Conservation (phyloP, 441 rosid species). For the Capsella rubella region DNA sequence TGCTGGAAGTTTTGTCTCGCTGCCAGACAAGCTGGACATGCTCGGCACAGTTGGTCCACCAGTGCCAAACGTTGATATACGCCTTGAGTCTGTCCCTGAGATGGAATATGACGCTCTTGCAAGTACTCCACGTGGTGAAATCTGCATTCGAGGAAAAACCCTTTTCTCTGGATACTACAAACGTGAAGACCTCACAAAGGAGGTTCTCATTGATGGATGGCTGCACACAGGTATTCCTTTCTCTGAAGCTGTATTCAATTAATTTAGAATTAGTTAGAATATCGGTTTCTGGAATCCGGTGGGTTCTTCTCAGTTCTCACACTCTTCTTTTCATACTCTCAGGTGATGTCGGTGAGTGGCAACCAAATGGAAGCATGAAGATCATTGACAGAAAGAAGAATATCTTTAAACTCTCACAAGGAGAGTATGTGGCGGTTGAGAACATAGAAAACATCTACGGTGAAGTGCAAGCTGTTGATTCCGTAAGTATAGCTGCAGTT, state of each 20-base stretch:
- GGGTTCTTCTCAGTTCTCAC: constrained; percentile 13
- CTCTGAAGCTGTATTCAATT: background rate
- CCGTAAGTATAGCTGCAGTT: constrained; percentile 51
- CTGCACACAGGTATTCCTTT: constrained; percentile 81
- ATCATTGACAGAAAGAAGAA: constrained; percentile 95
- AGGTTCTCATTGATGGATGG: constrained; percentile 93
- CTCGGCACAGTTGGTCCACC: constrained; percentile 97
- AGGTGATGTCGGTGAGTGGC: constrained; percentile 99
- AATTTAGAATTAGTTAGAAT: background rate
- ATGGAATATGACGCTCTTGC: constrained; percentile 91
- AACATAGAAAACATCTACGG: constrained; percentile 86
- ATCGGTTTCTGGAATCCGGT: background rate
- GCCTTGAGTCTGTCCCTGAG: constrained; percentile 94
- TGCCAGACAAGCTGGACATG: constrained; percentile 79
- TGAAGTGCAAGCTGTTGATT: constrained; percentile 67
- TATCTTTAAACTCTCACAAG: constrained; percentile 97
- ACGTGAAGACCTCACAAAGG: constrained; percentile 89
- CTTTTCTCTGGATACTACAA: constrained; percentile 89
- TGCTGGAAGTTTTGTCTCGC: constrained; percentile 90
- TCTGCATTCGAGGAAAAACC: constrained; percentile 78
- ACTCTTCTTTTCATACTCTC: constrained; percentile 43
- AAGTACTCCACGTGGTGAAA: constrained; percentile 80
- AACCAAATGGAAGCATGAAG: constrained; percentile 93
- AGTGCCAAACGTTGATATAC: constrained; percentile 86
- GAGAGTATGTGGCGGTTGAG: constrained; percentile 97